A percentile compares a stretch with the other conserved stretches of the same genome.
These are phyloP conservation scores for Wilcoxina mikolae DNA, from an alignment of 495 filamentous ascomycete species.

Conservation along the genomic window DNA sequence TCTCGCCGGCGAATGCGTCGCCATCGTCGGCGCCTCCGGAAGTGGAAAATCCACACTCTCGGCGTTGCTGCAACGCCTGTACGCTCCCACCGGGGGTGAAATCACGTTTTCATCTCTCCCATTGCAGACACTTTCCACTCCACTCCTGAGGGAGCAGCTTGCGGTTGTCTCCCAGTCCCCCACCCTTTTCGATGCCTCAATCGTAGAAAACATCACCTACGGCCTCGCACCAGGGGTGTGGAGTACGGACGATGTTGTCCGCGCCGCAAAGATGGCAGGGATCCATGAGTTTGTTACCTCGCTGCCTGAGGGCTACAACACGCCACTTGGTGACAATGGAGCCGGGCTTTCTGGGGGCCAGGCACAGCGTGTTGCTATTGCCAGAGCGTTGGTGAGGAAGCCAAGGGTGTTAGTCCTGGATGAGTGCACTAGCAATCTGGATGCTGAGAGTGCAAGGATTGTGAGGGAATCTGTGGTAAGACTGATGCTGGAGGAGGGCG, in stretches of 20 bases:
- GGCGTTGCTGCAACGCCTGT: slow-evolving; percentile 56
- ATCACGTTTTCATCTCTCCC: slow-evolving; percentile 45
- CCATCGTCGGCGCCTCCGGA: slow-evolving; percentile 69
- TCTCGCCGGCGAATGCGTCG: slow-evolving; percentile 83
- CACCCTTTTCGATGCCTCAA: slow-evolving; percentile 56
- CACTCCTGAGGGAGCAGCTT: slow-evolving; percentile 51
- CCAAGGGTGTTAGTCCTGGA: slow-evolving; percentile 68
- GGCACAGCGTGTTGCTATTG: slow-evolving; percentile 66
- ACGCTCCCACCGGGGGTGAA: slow-evolving; percentile 31
- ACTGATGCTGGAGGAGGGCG: slow-evolving; percentile 33
- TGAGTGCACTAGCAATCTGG: slow-evolving; percentile 73
- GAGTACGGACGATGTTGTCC: slow-evolving; percentile 31
- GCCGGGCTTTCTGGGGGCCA: slow-evolving; percentile 66
- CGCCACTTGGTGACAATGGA: slow-evolving; percentile 50
- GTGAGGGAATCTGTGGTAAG: slow-evolving; percentile 48
- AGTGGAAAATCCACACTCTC: slow-evolving; percentile 81
- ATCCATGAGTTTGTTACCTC: slow-evolving; percentile 67
- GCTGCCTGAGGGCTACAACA: slow-evolving; percentile 61
- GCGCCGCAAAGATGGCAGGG: slow-evolving; percentile 51
- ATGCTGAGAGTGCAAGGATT: slow-evolving; percentile 49
- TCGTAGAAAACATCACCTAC: slow-evolving; percentile 69
- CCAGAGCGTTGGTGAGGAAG: slow-evolving; percentile 55
- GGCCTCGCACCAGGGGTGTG: slow-evolving; percentile 37
- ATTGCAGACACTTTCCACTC: slow-evolving; percentile 43
- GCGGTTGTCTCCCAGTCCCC: slow-evolving; percentile 65